Conservation (phyloP, 1,139 yeast species). For the Yamadazyma kanchanaburiensis region DNA sequence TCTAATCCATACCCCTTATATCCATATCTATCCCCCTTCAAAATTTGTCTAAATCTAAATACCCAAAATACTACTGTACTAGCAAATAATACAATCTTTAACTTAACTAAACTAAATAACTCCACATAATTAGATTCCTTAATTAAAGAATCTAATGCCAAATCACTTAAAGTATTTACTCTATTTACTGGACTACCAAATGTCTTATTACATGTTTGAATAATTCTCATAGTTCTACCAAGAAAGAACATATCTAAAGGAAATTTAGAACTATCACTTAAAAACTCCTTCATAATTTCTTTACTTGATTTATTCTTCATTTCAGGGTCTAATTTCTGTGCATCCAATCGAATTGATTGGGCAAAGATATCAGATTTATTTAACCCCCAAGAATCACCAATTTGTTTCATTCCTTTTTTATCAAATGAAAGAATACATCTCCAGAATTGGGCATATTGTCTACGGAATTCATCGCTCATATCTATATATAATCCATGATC, state of each 20-base stretch:
- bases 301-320: conserved; percentile 12
- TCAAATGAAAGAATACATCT: conserved; percentile 55
- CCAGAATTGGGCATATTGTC: conserved; percentile 64
- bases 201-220: conserved; percentile 63
- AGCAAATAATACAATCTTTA: conserved; percentile 34
- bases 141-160: conserved; percentile 38
- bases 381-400: conserved; percentile 67
- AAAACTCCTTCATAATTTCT: conserved; percentile 33
- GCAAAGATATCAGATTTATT: conserved; percentile 65
- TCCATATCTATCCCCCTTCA: conserved; percentile 30
- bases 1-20: conserved; percentile 41
- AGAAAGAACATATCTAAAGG: conserved; percentile 66
- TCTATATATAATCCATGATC: conserved; percentile 74
- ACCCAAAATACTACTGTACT: conserved; percentile 43
- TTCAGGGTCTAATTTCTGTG: conserved; percentile 49
- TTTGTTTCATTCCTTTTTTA: conserved; percentile 40
- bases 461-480: conserved; percentile 48
- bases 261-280: conserved; percentile 61
- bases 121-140: conserved; percentile 16
- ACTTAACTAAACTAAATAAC: conserved; percentile 24
- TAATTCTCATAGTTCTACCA: conserved; percentile 69
- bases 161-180: conserved; percentile 56
- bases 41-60: conserved; percentile 37
- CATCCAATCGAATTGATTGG: conserved; percentile 53
- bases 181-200: conserved; percentile 76